These are phyloP conservation scores for Coelastrella sp. DNA, from an alignment of 139 green algal species.

Conservation along the genomic window DNA sequence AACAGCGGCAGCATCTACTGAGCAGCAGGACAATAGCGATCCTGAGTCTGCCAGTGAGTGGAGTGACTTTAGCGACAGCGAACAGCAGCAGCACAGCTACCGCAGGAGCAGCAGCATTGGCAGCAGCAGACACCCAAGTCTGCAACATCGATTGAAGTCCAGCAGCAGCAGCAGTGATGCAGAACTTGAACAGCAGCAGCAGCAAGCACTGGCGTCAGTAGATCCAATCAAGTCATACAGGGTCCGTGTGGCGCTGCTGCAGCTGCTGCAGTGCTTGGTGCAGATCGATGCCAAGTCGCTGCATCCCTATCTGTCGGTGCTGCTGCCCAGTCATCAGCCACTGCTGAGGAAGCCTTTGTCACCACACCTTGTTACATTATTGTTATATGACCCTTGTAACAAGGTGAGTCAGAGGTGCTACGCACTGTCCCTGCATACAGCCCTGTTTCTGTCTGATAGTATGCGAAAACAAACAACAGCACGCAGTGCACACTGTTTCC, in stretches of 20 bases:
- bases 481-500: not conserved
- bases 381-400: slow-evolving; percentile 70
- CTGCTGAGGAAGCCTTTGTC: slow-evolving; percentile 56
- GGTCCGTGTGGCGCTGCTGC: slow-evolving; percentile 60
- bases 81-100: not conserved
- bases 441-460: no score
- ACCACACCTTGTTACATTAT: slow-evolving; percentile 63
- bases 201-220: not conserved
- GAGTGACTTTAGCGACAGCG: slow-evolving; percentile 48
- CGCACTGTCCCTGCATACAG: no score
- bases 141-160: no score
- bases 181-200: not conserved
- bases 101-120: not conserved
- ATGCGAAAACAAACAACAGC: no score
- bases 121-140: not conserved
- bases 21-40: not conserved
- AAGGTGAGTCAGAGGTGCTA: slow-evolving; percentile 49
- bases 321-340: slow-evolving; percentile 66
- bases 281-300: slow-evolving; percentile 69
- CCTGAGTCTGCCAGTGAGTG: slow-evolving; percentile 50
- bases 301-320: slow-evolving; percentile 66
- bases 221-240: slow-evolving; percentile 40
- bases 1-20: slow-evolving; percentile 9
- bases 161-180: not conserved
- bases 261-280: slow-evolving; percentile 67